phyloP scores from a whole-genome alignment of 2,329 filamentous ascomycete genomes.

The Ophiosphaerella herpotricha region DNA sequence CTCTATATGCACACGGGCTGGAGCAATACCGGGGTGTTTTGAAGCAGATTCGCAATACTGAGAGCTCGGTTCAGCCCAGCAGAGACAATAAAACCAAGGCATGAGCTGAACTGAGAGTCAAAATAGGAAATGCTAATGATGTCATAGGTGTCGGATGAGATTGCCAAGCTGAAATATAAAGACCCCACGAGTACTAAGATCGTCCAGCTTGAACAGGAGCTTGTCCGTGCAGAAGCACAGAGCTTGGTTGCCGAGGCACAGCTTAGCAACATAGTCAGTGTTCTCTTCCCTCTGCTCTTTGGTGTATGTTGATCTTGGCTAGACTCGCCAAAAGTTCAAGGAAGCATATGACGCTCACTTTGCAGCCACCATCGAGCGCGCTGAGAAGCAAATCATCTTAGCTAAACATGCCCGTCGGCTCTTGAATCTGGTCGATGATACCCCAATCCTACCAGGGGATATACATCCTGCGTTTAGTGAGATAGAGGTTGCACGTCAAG shows the following conservation, averaged over 20 bases:
- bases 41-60: constrained; percentile 94
- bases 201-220: constrained; percentile 89
- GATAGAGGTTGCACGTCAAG: constrained; percentile 71
- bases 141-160: constrained; percentile 78
- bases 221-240: constrained; percentile 94
- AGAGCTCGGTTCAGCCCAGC: constrained; percentile 91
- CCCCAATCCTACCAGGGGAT: constrained; percentile 86
- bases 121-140: constrained; percentile 2
- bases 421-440: constrained; percentile 84
- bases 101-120: background rate
- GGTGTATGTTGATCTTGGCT: constrained; percentile 21
- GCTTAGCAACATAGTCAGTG: constrained; percentile 80
- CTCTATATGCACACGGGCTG: constrained; percentile 80
- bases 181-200: constrained; percentile 84
- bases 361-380: constrained; percentile 88
- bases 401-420: constrained; percentile 88
- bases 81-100: constrained; percentile 81
- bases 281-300: background rate
- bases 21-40: constrained; percentile 82
- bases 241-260: constrained; percentile 96
- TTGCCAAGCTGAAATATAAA: constrained; percentile 87
- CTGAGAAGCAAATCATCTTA: constrained; percentile 94
- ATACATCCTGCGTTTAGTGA: constrained; percentile 69
- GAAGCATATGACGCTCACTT: constrained; percentile 91
- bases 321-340: constrained; percentile 96